Conservation (phyloP, 176 grass and related monocot species). For the Saccharum spontaneum region DNA sequence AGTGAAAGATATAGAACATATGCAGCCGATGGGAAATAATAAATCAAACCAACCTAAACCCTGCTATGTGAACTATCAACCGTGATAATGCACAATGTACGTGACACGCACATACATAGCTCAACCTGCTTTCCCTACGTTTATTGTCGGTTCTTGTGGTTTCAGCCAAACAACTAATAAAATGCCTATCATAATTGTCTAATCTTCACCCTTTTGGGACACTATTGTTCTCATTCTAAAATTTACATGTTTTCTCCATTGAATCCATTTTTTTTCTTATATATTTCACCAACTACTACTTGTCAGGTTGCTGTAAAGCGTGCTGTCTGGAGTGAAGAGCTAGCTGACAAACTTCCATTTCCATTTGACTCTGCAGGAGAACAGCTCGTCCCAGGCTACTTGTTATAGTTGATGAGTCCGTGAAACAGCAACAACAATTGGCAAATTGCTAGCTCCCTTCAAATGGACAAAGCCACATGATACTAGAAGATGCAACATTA, state of each 20-base stretch:
- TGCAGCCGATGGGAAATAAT: too few relatives aligned
- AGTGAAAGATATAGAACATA: too few relatives aligned
- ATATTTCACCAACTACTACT: too few relatives aligned
- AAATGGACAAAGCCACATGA: too few relatives aligned
- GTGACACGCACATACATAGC: not conserved
- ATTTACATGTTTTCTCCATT: too few relatives aligned
- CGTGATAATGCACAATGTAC: not conserved
- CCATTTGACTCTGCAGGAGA: constrained; percentile 36
- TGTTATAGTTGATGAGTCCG: constrained; percentile 6
- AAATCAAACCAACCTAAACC: too few relatives aligned
- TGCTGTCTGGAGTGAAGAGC: not conserved
- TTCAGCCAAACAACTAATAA: not conserved
- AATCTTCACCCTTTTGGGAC: not conserved
- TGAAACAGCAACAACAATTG: too few relatives aligned
- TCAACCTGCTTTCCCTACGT: constrained; percentile 2
- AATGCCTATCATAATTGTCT: not conserved
- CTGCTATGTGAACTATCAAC: too few relatives aligned
- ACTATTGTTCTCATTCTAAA: too few relatives aligned
- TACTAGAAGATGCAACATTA: too few relatives aligned
- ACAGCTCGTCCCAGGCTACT: constrained; percentile 52
- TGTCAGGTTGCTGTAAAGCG: not conserved
- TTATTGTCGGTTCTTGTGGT: constrained; percentile 3
- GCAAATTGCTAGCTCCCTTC: too few relatives aligned
- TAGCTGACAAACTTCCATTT: not conserved
- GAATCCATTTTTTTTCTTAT: too few relatives aligned